Conservation (phyloP, 352 stramenopile species). For the Phytophthora citricola region DNA sequence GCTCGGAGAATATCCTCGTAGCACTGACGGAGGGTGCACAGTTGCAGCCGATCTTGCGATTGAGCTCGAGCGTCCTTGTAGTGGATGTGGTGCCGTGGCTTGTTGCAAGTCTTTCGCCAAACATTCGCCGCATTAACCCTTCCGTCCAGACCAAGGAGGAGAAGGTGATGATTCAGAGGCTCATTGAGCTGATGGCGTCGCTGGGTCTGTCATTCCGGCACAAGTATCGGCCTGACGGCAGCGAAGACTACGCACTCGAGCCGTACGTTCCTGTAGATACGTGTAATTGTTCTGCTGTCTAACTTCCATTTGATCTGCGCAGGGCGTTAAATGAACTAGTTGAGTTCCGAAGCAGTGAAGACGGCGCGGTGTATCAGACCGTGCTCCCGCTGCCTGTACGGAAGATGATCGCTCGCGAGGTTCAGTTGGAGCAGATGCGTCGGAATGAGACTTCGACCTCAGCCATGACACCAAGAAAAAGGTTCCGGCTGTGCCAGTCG, state of each 20-base stretch:
- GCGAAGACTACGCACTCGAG: conserved; percentile 76
- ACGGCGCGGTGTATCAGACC: conserved; percentile 27
- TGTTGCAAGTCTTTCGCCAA: conserved; percentile 65
- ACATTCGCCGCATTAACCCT: conserved; percentile 64
- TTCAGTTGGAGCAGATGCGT: conserved; percentile 84
- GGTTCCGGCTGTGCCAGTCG: not conserved
- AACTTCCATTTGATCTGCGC: conserved; percentile 8
- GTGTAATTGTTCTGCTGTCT: conserved; percentile 1
- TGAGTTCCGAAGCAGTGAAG: conserved; percentile 55
- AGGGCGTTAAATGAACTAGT: conserved; percentile 80
- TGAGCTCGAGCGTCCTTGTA: conserved; percentile 63
- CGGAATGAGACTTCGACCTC: conserved; percentile 50
- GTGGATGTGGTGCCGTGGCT: conserved; percentile 85
- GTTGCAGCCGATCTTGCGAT: conserved; percentile 62
- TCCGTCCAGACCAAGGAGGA: conserved; percentile 71
- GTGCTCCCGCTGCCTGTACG: conserved; percentile 68
- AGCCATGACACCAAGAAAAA: conserved; percentile 21
- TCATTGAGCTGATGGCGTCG: conserved; percentile 83
- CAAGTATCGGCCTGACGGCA: conserved; percentile 71
- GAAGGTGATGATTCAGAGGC: conserved; percentile 64
- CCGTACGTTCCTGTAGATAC: conserved; percentile 53
- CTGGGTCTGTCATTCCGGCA: conserved; percentile 79
- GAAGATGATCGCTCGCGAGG: conserved; percentile 83
- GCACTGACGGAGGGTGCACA: conserved; percentile 69
- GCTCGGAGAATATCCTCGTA: conserved; percentile 70